phyloP scores from a whole-genome alignment of 23 red algal species.

The Cyanidiococcus yangmingshanensis region DNA sequence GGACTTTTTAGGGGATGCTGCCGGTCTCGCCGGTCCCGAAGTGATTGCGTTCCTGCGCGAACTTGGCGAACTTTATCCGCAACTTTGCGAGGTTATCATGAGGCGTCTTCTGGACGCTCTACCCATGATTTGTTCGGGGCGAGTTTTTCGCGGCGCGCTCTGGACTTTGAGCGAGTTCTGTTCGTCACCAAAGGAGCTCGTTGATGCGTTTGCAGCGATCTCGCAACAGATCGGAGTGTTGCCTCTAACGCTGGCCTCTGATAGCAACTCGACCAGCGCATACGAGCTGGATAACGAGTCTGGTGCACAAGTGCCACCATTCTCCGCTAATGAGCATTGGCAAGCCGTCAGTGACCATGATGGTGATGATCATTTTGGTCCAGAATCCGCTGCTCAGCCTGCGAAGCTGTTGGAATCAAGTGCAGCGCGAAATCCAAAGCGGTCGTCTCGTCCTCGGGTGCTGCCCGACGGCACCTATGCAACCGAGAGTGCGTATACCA shows the following conservation, averaged over 20 bases:
- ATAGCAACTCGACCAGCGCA: conserved; percentile 16
- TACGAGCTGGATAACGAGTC: conserved; percentile 31
- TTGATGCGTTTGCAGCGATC: conserved; percentile 62
- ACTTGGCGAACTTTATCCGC: conserved; percentile 48
- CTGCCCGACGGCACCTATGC: conserved; percentile 96
- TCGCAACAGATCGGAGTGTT: conserved; percentile 47
- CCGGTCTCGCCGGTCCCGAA: conserved; percentile 53
- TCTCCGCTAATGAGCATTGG: background rate
- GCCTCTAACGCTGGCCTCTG: conserved; percentile 29
- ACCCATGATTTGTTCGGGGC: conserved; percentile 29
- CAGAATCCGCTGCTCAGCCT: background rate
- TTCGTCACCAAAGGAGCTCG: conserved; percentile 44
- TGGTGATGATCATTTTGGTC: too few species aligned
- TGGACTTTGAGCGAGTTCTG: conserved; percentile 91
- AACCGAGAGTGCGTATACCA: conserved; percentile 46
- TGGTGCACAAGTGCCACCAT: background rate
- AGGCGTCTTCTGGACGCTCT: conserved; percentile 40
- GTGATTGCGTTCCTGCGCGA: conserved; percentile 72
- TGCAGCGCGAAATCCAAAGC: background rate
- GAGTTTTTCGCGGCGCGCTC: conserved; percentile 49
- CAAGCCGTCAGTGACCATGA: too few species aligned
- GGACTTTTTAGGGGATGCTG: conserved; percentile 63
- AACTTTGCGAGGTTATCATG: conserved; percentile 48
- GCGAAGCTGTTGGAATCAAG: background rate
- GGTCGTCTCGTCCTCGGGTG: conserved; percentile 27